Base-by-base conservation (phyloP, 257 asterid species). In the Nicotiana benthamiana region DNA sequence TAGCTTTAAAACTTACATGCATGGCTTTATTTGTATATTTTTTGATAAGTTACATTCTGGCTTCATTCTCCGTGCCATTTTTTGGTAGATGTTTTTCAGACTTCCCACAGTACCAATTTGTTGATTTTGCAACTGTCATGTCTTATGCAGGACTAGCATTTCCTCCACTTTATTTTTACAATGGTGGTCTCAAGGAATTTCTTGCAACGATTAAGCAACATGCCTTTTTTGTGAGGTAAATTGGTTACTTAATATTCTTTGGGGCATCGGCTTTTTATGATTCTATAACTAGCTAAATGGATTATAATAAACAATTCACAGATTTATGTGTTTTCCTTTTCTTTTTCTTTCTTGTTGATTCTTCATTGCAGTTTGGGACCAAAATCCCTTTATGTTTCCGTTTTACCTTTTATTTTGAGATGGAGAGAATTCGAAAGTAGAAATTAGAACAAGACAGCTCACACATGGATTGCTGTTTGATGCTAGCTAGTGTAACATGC, bases 181-280 rank as follows among this genome's bases (percentile, higher is more conserved):
- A 91, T 87, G 99, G 99, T 81, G 99, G 99, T 75, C 97, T 96
- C 18, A 83, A 91, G 74, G 99, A 96, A 86, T 96, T 96, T 86
- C 92, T 96, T 61, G 92, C 95, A 54, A 92, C 95, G 80, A 82
- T 93, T 86, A 96, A 93, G 90, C 98, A 90, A 79, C 95, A 94
- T 54, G 87, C 88, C 77, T 82, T 90, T 82, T 97, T 96, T 83
- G 95, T 87, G 83, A 94, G 98, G 99, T 96, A 84, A 80, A 79
- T 77, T 75, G 82, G 75, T 83, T 84, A 36, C 22, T 75, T 51
- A 76, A 66, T 83, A 84, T 78, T 79, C 46, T 79, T 46, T 46
- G 46, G 32, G 60, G 79, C 20, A 74, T 82, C 79, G n/a, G 79
- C 59, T 56, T 70, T 62, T 70, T 28, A 27, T 65, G 59, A 70